Base-by-base conservation (phyloP, 2,329 filamentous ascomycete species). In the Phaeosphaeria sp. region DNA sequence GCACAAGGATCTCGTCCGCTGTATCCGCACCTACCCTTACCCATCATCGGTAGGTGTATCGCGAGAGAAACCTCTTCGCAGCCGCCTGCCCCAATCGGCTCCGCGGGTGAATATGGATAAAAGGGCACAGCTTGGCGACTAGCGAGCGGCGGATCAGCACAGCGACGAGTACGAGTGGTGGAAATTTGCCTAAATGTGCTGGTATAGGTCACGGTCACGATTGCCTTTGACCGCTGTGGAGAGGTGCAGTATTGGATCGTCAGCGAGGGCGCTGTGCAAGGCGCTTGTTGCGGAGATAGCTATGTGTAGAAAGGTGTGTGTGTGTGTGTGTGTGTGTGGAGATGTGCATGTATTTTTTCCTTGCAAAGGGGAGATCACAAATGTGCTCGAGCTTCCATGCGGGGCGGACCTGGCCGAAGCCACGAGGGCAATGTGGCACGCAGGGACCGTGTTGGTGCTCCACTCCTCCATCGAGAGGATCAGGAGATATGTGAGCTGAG, bases 21-120 rank as follows among this genome's bases (percentile, higher is more conserved):
- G 8, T 13, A 36, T 36, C 30, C 11, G 30, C 30, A 36, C 30
- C 30, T 36, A 6, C 30, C 30, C 30, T n/a, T 36, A 36, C 30
- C 30, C 11, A 36, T 36, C 30, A 49, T 51, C 15, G 49, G 22
- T 20, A 51, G n/a, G 3, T 6, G 11, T 36, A 36, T n/a, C n/a
- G n/a, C n/a, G n/a, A 36, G 30, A 36, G 11, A 36, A 36, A 30
- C 25, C n/a, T n/a, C 18, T 40, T 42, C 13, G 21, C 22, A 11
- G 22, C 24, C 22, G 11, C 22, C 9, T 43, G 2, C 25, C 22
- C 52, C 44, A 46, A 44, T 44, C 46, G 46, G 63, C 55, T 63
- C 66, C 67, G 58, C 69, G 68, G 69, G 59, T 74, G 66, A 36
- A 74, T 71, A 69, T 73, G 72, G 72, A 67, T 75, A n/a, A 75